These are phyloP conservation scores for Metarhizium rileyi DNA, from an alignment of 2,329 filamentous ascomycete species.

Conservation along the genomic window DNA sequence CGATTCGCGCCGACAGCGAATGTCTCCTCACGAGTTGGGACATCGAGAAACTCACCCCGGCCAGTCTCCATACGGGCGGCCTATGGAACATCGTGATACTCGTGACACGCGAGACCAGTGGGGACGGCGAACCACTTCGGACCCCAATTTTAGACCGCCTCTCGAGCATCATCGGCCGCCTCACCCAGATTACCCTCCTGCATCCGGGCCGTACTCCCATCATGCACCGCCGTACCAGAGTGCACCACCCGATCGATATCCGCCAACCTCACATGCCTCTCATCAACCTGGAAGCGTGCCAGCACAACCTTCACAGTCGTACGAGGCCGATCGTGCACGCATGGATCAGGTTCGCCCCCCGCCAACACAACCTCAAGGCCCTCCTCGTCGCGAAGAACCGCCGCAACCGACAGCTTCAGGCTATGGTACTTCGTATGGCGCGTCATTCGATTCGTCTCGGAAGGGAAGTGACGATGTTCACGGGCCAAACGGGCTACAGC, in stretches of 20 bases:
- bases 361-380: conserved; percentile 23
- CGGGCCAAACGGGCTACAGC: conserved; percentile 25
- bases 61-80: conserved; percentile 35
- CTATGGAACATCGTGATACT: conserved; percentile 25
- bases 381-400: conserved; percentile 37
- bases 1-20: conserved; percentile 34
- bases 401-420: conserved; percentile 40
- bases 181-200: conserved; percentile 38
- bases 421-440: conserved; percentile 34
- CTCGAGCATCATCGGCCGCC: conserved; percentile 27
- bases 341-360: conserved; percentile 29
- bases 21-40: conserved; percentile 26
- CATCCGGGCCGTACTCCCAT: conserved; percentile 27
- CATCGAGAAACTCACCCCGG: conserved; percentile 35
- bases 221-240: conserved; percentile 21
- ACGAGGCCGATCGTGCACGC: conserved; percentile 41
- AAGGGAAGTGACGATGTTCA: conserved; percentile 32
- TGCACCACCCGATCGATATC: conserved; percentile 23
- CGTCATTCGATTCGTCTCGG: conserved; percentile 30
- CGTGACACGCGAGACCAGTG: conserved; percentile 26
- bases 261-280: conserved; percentile 26
- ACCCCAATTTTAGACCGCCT: conserved; percentile 24
- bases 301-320: conserved; percentile 27
- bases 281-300: conserved; percentile 18
- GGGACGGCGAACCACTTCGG: conserved; percentile 12